Conservation (phyloP, 2,329 filamentous ascomycete species). For the Periconia sp. region DNA sequence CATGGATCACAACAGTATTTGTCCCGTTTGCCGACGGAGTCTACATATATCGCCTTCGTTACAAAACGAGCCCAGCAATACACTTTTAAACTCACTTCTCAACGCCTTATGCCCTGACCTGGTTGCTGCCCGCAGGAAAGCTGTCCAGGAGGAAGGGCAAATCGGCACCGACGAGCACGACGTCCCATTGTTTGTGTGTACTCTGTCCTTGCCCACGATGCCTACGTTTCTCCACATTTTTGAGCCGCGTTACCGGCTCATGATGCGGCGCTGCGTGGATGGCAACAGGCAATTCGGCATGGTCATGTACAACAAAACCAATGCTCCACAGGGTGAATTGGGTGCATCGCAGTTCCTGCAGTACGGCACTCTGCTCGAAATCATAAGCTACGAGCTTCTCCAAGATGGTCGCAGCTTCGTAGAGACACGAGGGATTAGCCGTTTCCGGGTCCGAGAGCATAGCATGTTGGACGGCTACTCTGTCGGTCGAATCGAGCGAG, state of each 20-base stretch:
- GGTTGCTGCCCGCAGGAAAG: constrained; percentile 59
- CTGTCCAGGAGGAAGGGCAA: constrained; percentile 60
- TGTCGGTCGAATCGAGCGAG: constrained; percentile 71
- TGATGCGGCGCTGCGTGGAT: constrained; percentile 78
- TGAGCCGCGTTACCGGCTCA: constrained; percentile 86
- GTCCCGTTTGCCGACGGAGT: constrained; percentile 75
- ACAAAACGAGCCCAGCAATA: constrained; percentile 60
- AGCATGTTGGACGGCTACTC: constrained; percentile 73
- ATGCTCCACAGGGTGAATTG: constrained; percentile 55
- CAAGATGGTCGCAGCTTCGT: constrained; percentile 80
- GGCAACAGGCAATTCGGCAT: constrained; percentile 80
- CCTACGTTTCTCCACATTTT: constrained; percentile 88
- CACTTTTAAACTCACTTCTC: constrained; percentile 64
- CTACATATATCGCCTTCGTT: constrained; percentile 58
- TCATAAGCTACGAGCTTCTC: constrained; percentile 72
- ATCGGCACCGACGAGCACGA: constrained; percentile 59
- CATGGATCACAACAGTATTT: constrained; percentile 75
- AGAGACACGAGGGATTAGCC: constrained; percentile 73
- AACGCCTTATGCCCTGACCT: constrained; percentile 68
- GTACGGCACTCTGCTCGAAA: constrained; percentile 76
- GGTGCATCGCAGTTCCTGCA: constrained; percentile 63
- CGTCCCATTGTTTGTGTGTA: constrained; percentile 74
- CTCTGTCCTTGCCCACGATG: constrained; percentile 78
- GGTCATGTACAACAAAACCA: constrained; percentile 68
- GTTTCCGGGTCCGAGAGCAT: constrained; percentile 71